Evolutionary conservation across 1,139 yeast species (phyloP).

Genomic region (Scheffersomyces illinoinensis): DNA sequence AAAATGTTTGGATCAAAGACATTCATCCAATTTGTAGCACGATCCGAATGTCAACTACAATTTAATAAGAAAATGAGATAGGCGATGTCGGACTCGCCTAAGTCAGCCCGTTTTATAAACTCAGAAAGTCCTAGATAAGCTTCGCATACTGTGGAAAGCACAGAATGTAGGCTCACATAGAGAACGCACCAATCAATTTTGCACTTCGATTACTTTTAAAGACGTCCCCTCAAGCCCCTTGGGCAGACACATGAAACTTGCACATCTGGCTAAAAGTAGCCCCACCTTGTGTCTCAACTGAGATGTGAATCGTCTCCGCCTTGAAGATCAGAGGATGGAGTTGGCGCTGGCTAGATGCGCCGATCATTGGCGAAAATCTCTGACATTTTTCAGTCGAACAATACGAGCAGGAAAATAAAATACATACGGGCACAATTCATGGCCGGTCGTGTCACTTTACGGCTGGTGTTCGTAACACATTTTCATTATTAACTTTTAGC

Average conservation of each 20-base stretch:
- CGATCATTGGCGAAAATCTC: neutral
- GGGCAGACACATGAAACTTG: neutral
- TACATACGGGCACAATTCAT: no score
- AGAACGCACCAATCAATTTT: neutral
- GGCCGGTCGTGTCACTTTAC: neutral
- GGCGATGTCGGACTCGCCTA: neutral
- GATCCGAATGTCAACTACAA: neutral
- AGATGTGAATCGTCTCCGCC: neutral
- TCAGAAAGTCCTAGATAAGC: neutral
- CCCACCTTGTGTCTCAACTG: neutral
- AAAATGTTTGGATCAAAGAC: neutral
- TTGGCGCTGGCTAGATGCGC: neutral
- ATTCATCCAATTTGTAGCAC: neutral
- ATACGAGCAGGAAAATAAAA: neutral
- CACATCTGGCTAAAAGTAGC: neutral
- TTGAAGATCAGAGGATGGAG: neutral
- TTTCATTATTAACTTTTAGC: neutral
- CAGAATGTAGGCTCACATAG: neutral
- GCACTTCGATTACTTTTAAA: neutral
- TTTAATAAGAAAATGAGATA: neutral
- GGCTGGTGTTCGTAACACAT: neutral
- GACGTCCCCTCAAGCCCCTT: neutral
- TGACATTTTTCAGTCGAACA: neutral
- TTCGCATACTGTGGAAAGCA: neutral
- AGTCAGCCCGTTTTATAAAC: neutral